These are phyloP conservation scores for Prototheca wickerhamii DNA, from an alignment of 163 green algal genomes.

Conservation along the genomic window DNA sequence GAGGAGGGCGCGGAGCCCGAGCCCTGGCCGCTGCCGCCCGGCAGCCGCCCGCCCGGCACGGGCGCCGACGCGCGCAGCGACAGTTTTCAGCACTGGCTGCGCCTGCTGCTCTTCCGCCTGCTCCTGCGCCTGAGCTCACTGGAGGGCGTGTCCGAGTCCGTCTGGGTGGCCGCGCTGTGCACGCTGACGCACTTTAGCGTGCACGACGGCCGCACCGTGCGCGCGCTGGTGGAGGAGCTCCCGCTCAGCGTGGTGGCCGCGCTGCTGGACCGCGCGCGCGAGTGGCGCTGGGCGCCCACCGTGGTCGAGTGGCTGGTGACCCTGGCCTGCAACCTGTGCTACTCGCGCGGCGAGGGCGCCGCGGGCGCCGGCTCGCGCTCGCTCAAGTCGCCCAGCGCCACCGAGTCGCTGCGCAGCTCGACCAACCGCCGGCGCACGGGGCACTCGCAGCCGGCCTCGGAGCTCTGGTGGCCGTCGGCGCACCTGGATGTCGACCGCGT, in stretches of 20 bases:
- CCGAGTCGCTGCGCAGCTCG: conserved; percentile 2
- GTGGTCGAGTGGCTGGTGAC: conserved; percentile 22
- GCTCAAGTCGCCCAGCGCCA: not conserved
- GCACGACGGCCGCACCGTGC: conserved; percentile 39
- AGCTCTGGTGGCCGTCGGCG: conserved; percentile 9
- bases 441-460: conserved; percentile 1
- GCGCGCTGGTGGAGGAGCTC: conserved; percentile 30
- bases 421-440: conserved; percentile 3
- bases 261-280: conserved; percentile 37
- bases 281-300: conserved; percentile 28
- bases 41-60: not conserved
- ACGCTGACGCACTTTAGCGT: conserved; percentile 47
- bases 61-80: conserved; percentile 12
- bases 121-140: conserved; percentile 26
- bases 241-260: conserved; percentile 34
- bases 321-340: conserved; percentile 11
- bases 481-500: conserved; percentile 20
- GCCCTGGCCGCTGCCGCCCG: conserved; percentile 21
- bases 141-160: conserved; percentile 27
- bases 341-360: not conserved
- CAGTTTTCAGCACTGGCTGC: conserved; percentile 50
- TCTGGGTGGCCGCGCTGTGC: conserved; percentile 56
- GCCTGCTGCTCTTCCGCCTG: conserved; percentile 59
- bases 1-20: not conserved
- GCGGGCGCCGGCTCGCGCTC: not conserved